Percentiles rank a stretch among this genome's conserved stretches.
phyloP scores from a whole-genome alignment of 2,329 filamentous ascomycete species.

The Fusarium kyushuense region DNA sequence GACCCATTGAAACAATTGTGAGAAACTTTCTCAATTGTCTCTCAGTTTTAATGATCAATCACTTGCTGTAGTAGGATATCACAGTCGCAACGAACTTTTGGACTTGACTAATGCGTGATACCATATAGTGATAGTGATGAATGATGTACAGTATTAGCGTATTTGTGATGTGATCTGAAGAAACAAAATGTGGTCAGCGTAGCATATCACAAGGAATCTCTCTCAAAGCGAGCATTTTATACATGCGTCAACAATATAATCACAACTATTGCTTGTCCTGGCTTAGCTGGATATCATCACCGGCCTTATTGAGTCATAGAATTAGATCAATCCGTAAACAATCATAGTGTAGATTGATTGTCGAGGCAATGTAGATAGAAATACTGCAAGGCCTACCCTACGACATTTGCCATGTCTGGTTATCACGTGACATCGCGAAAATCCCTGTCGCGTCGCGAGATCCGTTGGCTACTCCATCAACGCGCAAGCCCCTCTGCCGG shows the following conservation, averaged over 20 bases:
- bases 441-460: slow-evolving; percentile 22
- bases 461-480: not conserved
- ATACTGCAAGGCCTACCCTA: not conserved
- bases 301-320: not conserved
- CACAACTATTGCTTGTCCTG: not conserved
- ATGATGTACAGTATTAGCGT: slow-evolving; percentile 2
- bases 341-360: not conserved
- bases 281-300: not conserved
- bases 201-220: not conserved
- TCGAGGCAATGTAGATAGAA: not conserved
- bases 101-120: slow-evolving; percentile 3
- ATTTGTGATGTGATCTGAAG: slow-evolving; percentile 7
- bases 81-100: slow-evolving; percentile 14
- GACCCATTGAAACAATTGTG: not conserved
- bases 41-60: not conserved
- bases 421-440: slow-evolving; percentile 35
- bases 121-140: slow-evolving; percentile 33
- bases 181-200: not conserved
- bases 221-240: not conserved
- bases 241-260: not conserved
- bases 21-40: not conserved
- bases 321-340: too few species aligned
- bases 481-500: slow-evolving; percentile 3
- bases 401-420: not conserved
- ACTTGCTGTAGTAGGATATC: not conserved